phyloP scores from a whole-genome alignment of 2,329 filamentous ascomycete species.

The Huntiella omanensis region DNA sequence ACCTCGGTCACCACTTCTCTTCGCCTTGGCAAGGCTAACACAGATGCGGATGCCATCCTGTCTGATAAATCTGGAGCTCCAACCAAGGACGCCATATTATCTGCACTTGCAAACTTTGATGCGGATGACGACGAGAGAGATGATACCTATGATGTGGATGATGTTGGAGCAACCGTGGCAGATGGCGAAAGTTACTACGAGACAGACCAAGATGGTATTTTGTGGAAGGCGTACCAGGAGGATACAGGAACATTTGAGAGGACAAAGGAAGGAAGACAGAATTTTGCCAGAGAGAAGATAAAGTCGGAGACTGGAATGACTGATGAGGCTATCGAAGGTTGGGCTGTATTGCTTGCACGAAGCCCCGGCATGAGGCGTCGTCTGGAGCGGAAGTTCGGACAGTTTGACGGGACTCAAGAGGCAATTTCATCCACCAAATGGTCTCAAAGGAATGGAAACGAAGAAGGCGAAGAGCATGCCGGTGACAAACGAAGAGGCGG shows the following conservation, averaged over 20 bases:
- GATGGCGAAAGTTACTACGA: conserved; percentile 31
- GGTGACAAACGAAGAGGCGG: background rate
- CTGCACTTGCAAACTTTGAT: conserved; percentile 76
- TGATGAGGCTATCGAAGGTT: conserved; percentile 86
- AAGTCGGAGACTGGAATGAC: conserved; percentile 70
- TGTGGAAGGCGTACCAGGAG: conserved; percentile 55
- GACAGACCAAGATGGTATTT: conserved; percentile 35
- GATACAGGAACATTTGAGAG: conserved; percentile 49
- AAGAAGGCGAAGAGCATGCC: conserved; percentile 1
- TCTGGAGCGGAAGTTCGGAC: conserved; percentile 51
- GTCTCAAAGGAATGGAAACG: conserved; percentile 13
- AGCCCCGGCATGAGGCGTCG: conserved; percentile 49
- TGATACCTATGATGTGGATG: conserved; percentile 84
- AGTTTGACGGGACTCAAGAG: conserved; percentile 47
- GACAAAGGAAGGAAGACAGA: conserved; percentile 36
- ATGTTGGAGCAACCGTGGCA: conserved; percentile 80
- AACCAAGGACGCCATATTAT: conserved; percentile 71
- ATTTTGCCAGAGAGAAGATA: conserved; percentile 38
- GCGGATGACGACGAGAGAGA: conserved; percentile 91
- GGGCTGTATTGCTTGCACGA: conserved; percentile 68
- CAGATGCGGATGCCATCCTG: conserved; percentile 55
- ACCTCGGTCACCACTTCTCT: conserved; percentile 43
- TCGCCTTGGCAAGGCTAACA: conserved; percentile 55
- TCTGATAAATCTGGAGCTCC: conserved; percentile 44
- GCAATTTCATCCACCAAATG: conserved; percentile 50